These are phyloP conservation scores for Tephrocybe sp. DNA, from an alignment of 768 basidiomycete species.

Conservation along the genomic window DNA sequence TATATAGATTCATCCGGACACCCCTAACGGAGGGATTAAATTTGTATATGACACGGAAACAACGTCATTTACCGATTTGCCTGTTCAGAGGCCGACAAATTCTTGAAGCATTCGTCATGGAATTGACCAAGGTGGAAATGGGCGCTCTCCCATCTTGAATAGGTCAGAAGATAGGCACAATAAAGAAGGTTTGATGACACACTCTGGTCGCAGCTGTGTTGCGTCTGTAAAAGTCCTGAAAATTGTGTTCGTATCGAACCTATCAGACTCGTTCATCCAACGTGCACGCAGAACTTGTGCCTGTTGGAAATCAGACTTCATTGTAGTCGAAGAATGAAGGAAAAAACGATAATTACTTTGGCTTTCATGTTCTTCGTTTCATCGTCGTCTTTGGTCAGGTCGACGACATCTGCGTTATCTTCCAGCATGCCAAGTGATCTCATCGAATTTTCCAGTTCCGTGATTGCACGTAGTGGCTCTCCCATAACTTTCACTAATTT, in stretches of 20 bases:
- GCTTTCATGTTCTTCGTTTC: slow-evolving; percentile 56
- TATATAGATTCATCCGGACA: slow-evolving; percentile 60
- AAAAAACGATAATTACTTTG: slow-evolving; percentile 48
- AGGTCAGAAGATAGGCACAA: slow-evolving; percentile 3
- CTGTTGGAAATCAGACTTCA: slow-evolving; percentile 33
- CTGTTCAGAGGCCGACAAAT: slow-evolving; percentile 44
- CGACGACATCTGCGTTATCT: slow-evolving; percentile 42
- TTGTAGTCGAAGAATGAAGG: slow-evolving; percentile 2
- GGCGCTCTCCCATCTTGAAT: slow-evolving; percentile 74
- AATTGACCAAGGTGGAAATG: slow-evolving; percentile 86
- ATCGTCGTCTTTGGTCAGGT: slow-evolving; percentile 55
- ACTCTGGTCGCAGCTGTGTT: slow-evolving; percentile 50
- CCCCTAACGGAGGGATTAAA: slow-evolving; percentile 38
- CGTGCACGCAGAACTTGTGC: slow-evolving; percentile 79
- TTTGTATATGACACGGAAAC: not conserved
- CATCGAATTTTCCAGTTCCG: slow-evolving; percentile 80
- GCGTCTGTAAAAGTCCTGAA: slow-evolving; percentile 55
- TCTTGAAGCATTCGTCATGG: slow-evolving; percentile 75
- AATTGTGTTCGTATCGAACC: slow-evolving; percentile 68
- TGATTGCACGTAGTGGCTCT: slow-evolving; percentile 80
- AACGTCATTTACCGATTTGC: slow-evolving; percentile 34
- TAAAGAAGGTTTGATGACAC: slow-evolving; percentile 12
- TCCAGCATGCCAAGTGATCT: slow-evolving; percentile 47
- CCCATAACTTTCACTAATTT: slow-evolving; percentile 80
- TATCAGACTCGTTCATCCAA: slow-evolving; percentile 90